Base-by-base conservation (phyloP, 495 filamentous ascomycete species). In the Monascus purpureus region DNA sequence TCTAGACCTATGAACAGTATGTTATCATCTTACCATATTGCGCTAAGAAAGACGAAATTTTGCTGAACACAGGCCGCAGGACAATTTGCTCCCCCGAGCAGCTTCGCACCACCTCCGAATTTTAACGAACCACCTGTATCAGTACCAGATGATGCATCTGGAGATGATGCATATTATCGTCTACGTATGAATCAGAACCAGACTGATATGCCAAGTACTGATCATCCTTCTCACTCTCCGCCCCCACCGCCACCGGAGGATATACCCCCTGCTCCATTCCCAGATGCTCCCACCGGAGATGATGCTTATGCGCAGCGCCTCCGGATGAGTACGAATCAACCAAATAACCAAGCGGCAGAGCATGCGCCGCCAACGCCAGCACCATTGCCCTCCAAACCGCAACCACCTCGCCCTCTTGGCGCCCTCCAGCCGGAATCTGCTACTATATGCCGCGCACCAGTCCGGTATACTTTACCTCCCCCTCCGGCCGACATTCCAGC, bases 371-470 rank as follows among this genome's bases (percentile, higher is more conserved):
- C 47, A 11, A 48, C 52, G 13, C 53, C 53, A 7, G 57, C 63
- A 13, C 46, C 56, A 11, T 42, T 46, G 15, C 29, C 20, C 20
- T 22, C 20, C 20, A n/a, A n/a, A n/a, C n/a, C 37, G 11, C 16
- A 16, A 15, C 29, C 36, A 12, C 38, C 34, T 40, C 50, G 35
- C 16, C 55, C 31, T 26, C 44, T 66, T 14, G 47, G 65, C 11
- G 37, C 52, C 8, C 38, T 65, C 31, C 52, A 65, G 31, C 47
- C 65, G 15, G 50, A 42, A 41, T 53, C 55, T 12, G 61, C 64
- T 23, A 77, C 70, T 9, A 93, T 95, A 43, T 88, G 85, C 29
- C 77, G 82, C 22, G 82, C 80, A 3, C 86, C 88, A 1, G 80
- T 96, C 30, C 81, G 80, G 32, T 95, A 94, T 53, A 67, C 72